phyloP scores from a whole-genome alignment of 345 rosid species.

The Alliaria petiolata region DNA sequence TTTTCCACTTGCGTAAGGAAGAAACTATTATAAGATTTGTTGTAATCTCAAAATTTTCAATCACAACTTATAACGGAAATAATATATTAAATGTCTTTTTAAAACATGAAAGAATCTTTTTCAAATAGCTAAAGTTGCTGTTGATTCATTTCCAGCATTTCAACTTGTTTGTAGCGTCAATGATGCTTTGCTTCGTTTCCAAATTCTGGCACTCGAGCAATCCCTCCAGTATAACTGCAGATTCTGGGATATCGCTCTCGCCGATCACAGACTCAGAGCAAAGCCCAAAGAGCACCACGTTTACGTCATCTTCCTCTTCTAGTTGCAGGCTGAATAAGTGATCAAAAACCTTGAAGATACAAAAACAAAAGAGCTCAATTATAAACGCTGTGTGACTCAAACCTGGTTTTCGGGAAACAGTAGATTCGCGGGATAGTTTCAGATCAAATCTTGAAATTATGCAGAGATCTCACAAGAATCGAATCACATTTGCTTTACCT shows the following conservation, averaged over 20 bases:
- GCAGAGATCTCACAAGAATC: not conserved
- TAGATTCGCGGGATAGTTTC: not conserved
- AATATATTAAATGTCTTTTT: not conserved
- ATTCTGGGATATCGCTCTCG: constrained; percentile 45
- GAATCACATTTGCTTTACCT: constrained; percentile 32
- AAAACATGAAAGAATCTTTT: not conserved
- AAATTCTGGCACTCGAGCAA: constrained; percentile 49
- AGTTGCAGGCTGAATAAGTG: constrained; percentile 72
- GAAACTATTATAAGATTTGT: not conserved
- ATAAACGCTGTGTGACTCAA: not conserved
- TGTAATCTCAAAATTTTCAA: not conserved
- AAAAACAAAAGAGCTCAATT: not conserved
- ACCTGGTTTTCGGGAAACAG: too few relatives aligned
- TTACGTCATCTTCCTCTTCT: constrained; percentile 85
- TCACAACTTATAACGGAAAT: not conserved
- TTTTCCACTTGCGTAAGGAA: constrained; percentile 8
- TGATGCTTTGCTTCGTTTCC: constrained; percentile 52
- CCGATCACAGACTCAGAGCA: constrained; percentile 40
- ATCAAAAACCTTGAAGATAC: constrained; percentile 51
- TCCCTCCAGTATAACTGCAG: constrained; percentile 44
- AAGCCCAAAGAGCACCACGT: constrained; percentile 67
- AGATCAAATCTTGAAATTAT: not conserved
- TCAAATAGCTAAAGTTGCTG: not conserved
- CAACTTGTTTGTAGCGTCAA: constrained; percentile 60
- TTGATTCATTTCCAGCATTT: constrained; percentile 39